Conservation (phyloP, 495 filamentous ascomycete genomes). For the Staphylotrichum longicolle region DNA sequence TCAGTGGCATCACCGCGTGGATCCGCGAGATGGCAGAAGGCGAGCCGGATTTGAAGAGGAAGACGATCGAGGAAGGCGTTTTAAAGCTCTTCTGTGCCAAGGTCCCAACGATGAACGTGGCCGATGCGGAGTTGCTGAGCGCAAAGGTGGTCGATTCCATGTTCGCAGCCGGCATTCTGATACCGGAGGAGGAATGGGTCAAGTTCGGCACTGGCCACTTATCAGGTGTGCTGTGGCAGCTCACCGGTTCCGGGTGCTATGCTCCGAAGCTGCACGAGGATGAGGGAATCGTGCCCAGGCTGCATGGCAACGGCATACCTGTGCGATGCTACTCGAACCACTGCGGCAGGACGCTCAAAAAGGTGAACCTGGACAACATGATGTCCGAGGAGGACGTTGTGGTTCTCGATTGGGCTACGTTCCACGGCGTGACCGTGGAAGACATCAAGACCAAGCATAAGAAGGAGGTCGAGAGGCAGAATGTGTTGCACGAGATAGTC, state of each 20-base stretch:
- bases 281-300: slow-evolving; percentile 45
- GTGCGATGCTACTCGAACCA: slow-evolving; percentile 92
- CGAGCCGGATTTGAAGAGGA: slow-evolving; percentile 73
- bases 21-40: slow-evolving; percentile 84
- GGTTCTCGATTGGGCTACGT: slow-evolving; percentile 83
- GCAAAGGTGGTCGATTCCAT: slow-evolving; percentile 77
- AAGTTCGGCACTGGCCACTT: slow-evolving; percentile 76
- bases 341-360: slow-evolving; percentile 90
- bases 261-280: slow-evolving; percentile 75
- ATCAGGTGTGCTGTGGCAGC: slow-evolving; percentile 86
- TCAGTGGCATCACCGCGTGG: slow-evolving; percentile 86
- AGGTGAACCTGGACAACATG: slow-evolving; percentile 76
- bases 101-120: slow-evolving; percentile 97
- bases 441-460: slow-evolving; percentile 63
- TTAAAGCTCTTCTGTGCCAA: slow-evolving; percentile 91
- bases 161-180: slow-evolving; percentile 71
- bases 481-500: slow-evolving; percentile 93
- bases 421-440: slow-evolving; percentile 82
- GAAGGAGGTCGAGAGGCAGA: slow-evolving; percentile 92
- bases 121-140: slow-evolving; percentile 87
- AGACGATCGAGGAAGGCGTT: slow-evolving; percentile 79
- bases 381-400: slow-evolving; percentile 66
- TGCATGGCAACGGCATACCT: slow-evolving; percentile 47
- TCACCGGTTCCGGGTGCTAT: slow-evolving; percentile 93
- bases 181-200: slow-evolving; percentile 96